Conservation (phyloP, 2,329 filamentous ascomycete genomes). For the Nakataea oryzae region DNA sequence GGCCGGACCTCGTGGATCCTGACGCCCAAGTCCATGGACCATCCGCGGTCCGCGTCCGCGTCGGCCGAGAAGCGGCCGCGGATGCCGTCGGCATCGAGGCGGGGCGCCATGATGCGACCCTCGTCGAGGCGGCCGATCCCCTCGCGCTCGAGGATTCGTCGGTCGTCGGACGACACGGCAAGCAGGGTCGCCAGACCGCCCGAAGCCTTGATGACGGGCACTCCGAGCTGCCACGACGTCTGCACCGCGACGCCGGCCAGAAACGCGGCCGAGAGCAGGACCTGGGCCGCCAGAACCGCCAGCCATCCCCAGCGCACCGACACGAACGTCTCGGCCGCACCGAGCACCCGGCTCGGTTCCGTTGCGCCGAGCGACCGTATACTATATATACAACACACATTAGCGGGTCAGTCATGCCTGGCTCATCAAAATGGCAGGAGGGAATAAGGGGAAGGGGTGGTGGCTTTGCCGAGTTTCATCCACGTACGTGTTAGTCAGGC, state of each 20-base stretch:
- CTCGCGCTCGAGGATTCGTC: conserved; percentile 8
- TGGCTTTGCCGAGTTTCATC: background rate
- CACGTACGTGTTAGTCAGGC: conserved; percentile 9
- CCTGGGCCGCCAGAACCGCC: conserved; percentile 13
- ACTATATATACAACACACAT: background rate
- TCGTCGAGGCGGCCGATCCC: conserved; percentile 2
- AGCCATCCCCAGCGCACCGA: conserved; percentile 15
- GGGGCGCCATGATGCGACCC: conserved; percentile 3
- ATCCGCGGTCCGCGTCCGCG: conserved; percentile 6
- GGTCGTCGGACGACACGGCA: conserved; percentile 13
- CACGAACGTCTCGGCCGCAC: conserved; percentile 12
- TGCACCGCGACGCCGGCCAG: conserved; percentile 14
- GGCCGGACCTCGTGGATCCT: background rate
- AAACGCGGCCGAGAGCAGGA: conserved; percentile 10
- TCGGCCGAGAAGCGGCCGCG: background rate
- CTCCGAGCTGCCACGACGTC: conserved; percentile 11
- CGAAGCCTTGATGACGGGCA: conserved; percentile 16
- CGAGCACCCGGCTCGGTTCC: conserved; percentile 9
- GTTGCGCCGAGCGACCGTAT: conserved; percentile 8
- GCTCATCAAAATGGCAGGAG: background rate
- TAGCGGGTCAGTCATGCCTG: background rate
- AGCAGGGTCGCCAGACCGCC: conserved; percentile 12
- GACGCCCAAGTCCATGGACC: conserved; percentile 7
- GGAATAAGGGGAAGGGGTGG: background rate
- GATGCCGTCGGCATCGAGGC: background rate